A percentile compares a stretch with the other conserved stretches of the same genome.
These are phyloP conservation scores for Dactylellina sp. DNA, from an alignment of 2,329 filamentous ascomycete genomes.

Conservation along the genomic window DNA sequence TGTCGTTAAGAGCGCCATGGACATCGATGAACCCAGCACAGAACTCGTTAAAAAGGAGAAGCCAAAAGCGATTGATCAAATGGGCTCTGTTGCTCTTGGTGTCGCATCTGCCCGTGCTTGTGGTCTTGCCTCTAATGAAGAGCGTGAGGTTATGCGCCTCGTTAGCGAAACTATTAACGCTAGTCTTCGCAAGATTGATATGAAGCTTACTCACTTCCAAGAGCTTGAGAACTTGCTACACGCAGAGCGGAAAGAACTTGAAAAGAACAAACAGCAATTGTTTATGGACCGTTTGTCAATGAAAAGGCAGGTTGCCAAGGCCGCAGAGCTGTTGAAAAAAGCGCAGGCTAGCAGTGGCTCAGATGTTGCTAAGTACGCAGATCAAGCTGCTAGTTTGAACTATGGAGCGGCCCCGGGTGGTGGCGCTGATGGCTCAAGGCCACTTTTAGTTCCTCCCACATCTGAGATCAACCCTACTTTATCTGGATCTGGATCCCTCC, in stretches of 20 bases:
- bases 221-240: slow-evolving; percentile 94
- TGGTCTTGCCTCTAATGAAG: slow-evolving; percentile 92
- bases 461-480: slow-evolving; percentile 32
- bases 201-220: slow-evolving; percentile 95
- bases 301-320: slow-evolving; percentile 84
- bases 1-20: slow-evolving; percentile 65
- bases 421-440: slow-evolving; percentile 66
- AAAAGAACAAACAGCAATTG: slow-evolving; percentile 89
- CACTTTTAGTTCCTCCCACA: slow-evolving; percentile 31
- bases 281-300: slow-evolving; percentile 93
- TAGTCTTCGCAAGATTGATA: slow-evolving; percentile 92
- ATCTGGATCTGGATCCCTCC: slow-evolving; percentile 38
- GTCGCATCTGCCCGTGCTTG: slow-evolving; percentile 86
- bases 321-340: slow-evolving; percentile 78
- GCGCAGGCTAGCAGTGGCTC: slow-evolving; percentile 64
- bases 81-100: slow-evolving; percentile 84
- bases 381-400: slow-evolving; percentile 60
- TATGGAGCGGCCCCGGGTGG: slow-evolving; percentile 42
- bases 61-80: slow-evolving; percentile 70
- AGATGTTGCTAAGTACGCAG: slow-evolving; percentile 62
- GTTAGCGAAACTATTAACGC: slow-evolving; percentile 93
- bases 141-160: slow-evolving; percentile 93
- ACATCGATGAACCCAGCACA: slow-evolving; percentile 68
- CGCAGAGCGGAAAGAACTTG: slow-evolving; percentile 90
- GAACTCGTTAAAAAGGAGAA: slow-evolving; percentile 69